phyloP scores from a whole-genome alignment of 768 basidiomycete species.

The Boletus tylopilopsis region DNA sequence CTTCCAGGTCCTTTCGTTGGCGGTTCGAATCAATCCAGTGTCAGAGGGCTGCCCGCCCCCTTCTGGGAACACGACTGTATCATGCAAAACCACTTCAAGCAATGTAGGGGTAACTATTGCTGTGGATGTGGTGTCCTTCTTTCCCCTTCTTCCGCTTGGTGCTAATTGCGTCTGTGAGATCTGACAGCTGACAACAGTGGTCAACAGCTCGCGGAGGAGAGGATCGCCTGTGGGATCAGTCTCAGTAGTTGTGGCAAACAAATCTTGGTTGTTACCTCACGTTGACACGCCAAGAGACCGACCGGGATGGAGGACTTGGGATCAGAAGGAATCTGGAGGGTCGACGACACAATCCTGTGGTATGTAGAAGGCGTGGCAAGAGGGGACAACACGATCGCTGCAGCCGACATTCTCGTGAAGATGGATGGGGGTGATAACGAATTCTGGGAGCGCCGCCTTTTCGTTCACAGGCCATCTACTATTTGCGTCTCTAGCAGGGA shows the following conservation, averaged over 20 bases:
- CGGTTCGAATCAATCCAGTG: conserved; percentile 51
- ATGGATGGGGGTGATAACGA: neutral
- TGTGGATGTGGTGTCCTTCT: conserved; percentile 50
- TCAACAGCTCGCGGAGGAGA: conserved; percentile 54
- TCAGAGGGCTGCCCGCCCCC: conserved; percentile 82
- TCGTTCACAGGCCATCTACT: too few species aligned
- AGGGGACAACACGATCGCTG: conserved; percentile 43
- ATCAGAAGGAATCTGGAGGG: conserved; percentile 52
- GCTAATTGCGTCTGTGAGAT: conserved; percentile 43
- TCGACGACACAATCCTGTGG: conserved; percentile 60
- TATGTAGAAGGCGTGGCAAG: conserved; percentile 52
- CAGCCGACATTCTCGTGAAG: conserved; percentile 24
- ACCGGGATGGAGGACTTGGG: conserved; percentile 56
- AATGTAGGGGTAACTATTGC: conserved; percentile 42
- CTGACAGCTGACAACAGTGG: conserved; percentile 49
- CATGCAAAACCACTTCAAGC: conserved; percentile 68
- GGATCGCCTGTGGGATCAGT: conserved; percentile 55
- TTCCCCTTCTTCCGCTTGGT: conserved; percentile 45
- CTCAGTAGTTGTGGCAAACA: conserved; percentile 9
- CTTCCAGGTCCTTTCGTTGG: conserved; percentile 46
- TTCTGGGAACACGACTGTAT: conserved; percentile 80
- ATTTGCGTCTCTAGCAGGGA: too few species aligned
- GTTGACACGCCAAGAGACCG: conserved; percentile 77
- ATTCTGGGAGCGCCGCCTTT: too few species aligned
- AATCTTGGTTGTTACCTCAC: conserved; percentile 34